Evolutionary conservation across 2,329 filamentous ascomycete species (phyloP).

Genomic region (Chrysoporthe austroafricana): DNA sequence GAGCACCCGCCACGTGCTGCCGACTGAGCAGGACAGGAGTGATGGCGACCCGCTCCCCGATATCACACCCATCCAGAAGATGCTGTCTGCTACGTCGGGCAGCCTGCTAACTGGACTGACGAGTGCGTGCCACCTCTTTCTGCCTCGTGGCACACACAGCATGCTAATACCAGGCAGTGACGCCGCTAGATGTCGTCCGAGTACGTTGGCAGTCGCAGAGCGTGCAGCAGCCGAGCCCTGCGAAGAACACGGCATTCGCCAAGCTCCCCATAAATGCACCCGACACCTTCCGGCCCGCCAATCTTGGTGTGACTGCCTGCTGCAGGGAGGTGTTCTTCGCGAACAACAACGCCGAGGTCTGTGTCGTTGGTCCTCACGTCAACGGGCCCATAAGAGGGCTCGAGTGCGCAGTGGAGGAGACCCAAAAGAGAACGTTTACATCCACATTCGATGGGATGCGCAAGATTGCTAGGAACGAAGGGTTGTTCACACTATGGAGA

Average conservation of each 20-base stretch:
- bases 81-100: slow-evolving; percentile 90
- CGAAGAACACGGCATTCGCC: slow-evolving; percentile 57
- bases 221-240: slow-evolving; percentile 43
- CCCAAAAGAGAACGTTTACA: slow-evolving; percentile 79
- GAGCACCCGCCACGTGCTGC: slow-evolving; percentile 38
- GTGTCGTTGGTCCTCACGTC: slow-evolving; percentile 70
- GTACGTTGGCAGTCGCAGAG: slow-evolving; percentile 89
- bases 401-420: slow-evolving; percentile 83
- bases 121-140: slow-evolving; percentile 56
- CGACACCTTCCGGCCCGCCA: slow-evolving; percentile 72
- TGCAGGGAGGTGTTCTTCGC: slow-evolving; percentile 98
- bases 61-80: slow-evolving; percentile 85
- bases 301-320: slow-evolving; percentile 90
- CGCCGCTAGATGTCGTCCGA: slow-evolving; percentile 93
- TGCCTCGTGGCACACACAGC: background rate
- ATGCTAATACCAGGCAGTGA: slow-evolving; percentile 61
- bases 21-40: slow-evolving; percentile 40
- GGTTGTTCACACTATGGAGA: slow-evolving; percentile 83
- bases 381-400: slow-evolving; percentile 47
- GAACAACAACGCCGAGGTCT: slow-evolving; percentile 80
- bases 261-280: slow-evolving; percentile 60
- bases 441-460: slow-evolving; percentile 89
- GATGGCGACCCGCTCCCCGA: slow-evolving; percentile 44
- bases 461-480: slow-evolving; percentile 95
- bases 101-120: slow-evolving; percentile 88